Conservation (phyloP, 371 early-diverging fungal genomes). For the Rhizopus microsporus region DNA sequence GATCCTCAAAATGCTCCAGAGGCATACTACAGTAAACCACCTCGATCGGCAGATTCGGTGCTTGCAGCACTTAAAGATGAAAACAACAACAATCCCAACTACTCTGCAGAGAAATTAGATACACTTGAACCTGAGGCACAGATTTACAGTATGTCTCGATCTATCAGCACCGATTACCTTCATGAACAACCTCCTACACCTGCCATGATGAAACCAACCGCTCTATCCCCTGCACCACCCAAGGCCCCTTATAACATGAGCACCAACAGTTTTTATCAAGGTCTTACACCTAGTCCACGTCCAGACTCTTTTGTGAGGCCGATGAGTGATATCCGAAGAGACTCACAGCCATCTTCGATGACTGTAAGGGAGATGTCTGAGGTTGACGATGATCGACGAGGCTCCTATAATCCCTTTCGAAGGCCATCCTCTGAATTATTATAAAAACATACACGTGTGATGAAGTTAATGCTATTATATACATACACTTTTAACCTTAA, state of each 20-base stretch:
- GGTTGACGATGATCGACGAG: conserved; percentile 7
- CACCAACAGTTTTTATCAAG: conserved; percentile 2
- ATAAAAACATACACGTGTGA: no score
- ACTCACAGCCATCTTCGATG: not conserved
- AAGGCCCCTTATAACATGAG: not conserved
- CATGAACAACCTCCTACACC: conserved; percentile 11
- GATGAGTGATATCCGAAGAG: conserved; percentile 21
- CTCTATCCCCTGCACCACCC: conserved; percentile 6
- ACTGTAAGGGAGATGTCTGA: conserved; percentile 21
- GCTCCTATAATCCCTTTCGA: conserved; percentile 39
- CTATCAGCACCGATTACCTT: conserved; percentile 22
- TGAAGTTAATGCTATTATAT: no score
- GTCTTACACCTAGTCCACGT: conserved; percentile 6
- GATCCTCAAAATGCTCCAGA: conserved; percentile 35
- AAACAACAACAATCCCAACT: not conserved
- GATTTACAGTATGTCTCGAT: conserved; percentile 22
- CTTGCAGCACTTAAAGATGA: conserved; percentile 30
- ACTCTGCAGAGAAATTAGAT: conserved; percentile 8
- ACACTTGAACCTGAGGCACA: conserved; percentile 16
- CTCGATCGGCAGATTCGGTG: conserved; percentile 42
- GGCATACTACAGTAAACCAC: conserved; percentile 48
- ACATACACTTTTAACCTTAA: not conserved
- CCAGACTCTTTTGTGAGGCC: conserved; percentile 24
- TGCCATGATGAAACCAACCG: conserved; percentile 9
- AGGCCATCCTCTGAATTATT: conserved; percentile 1